Base-by-base conservation (phyloP, 31 red algal species). In the Endocladia muricata region DNA sequence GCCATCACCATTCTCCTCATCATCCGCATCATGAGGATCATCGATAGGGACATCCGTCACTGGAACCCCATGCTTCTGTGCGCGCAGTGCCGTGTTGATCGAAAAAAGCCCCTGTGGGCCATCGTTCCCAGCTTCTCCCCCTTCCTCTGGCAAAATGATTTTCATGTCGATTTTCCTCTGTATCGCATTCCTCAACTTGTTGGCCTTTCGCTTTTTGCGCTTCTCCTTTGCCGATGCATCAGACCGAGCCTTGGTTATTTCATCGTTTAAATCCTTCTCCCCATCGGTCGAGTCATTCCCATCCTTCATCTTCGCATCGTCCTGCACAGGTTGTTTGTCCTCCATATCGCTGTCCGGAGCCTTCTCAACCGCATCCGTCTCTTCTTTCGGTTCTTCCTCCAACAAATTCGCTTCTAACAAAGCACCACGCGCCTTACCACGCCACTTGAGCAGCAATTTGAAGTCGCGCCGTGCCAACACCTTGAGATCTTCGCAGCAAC, bases 121-220 rank as follows among this genome's bases (percentile, higher is more conserved):
- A 6, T 76, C 57, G 25, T 77, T 39, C 41, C 61, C 61, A 38
- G 56, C 41, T 25, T 43, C 74, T 55, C 37, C 55, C 26, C 64
- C 76, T 48, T 80, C 70, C 44, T 87, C 79, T 31, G 92, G 86
- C 38, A 95, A 40, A 47, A 90, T 74, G 30, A 95, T 90, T 51
- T 95, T 95, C 84, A 95, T 84, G 54, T 95, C 92, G 39, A 95
- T 89, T 36, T 84, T 84, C 41, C 79, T 38, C 55, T 95, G 92
- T 19, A 84, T 47, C 29, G 86, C 75, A 60, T 40, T 79, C 7
- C 85, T 72, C 25, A 90, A 41, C 49, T 95, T 95, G 78, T 79
- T 86, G 37, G 76, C 36, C 42, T 88, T 84, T 19, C 83, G 55
- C 58, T 75, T 79, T 71, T 90, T 87, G 23, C 92, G 67, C 68